Base-by-base conservation (phyloP, 2,329 filamentous ascomycete genomes). In the Penicillium palitans region DNA sequence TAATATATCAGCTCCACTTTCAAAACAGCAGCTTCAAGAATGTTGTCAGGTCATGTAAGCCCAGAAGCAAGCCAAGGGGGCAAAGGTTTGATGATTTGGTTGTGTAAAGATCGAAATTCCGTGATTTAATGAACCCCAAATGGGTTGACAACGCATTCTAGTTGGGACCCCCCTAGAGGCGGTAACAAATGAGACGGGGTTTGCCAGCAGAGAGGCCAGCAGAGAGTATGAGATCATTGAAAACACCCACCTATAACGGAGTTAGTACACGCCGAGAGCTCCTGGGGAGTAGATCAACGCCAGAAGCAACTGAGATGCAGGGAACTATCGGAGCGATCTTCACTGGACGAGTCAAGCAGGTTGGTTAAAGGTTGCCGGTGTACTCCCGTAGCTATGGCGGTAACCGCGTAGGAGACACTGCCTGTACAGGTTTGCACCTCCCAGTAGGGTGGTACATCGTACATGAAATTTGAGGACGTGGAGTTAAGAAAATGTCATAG, bases 311-410 rank as follows among this genome's bases (percentile, higher is more conserved):
- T 21, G 27, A 42, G 27, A 46, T 19, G 10, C 15, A 46, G 58
- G 44, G 48, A 49, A 51, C 37, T 40, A 58, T 51, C 46, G 46
- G 54, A 59, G 39, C 29, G 53, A 61, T 62, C 55, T 45, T 62
- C 57, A 56, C 33, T 57, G 55, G 49, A 44, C n/a, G 27, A 53
- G 29, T 49, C 49, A 55, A 60, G 56, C 51, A 57, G 57, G 59
- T 49, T 33, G 45, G 41, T 31, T 6, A 39, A 37, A 45, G 17
- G 33, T 40, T 44, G 37, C 46, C 35, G 52, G 41, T 21, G 12
- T 42, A 25, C 40, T 29, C 42, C 17, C 17, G 6, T 25, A 29
- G 29, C 21, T 21, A 15, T 25, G 4, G 19, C 17, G 21, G 42
- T 37, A 55, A 15, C 51, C 25, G 25, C 31, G 31, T 52, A 53